Evolutionary conservation across 345 rosid species (phyloP).

Genomic region (Rhodomyrtus tomentosa): DNA sequence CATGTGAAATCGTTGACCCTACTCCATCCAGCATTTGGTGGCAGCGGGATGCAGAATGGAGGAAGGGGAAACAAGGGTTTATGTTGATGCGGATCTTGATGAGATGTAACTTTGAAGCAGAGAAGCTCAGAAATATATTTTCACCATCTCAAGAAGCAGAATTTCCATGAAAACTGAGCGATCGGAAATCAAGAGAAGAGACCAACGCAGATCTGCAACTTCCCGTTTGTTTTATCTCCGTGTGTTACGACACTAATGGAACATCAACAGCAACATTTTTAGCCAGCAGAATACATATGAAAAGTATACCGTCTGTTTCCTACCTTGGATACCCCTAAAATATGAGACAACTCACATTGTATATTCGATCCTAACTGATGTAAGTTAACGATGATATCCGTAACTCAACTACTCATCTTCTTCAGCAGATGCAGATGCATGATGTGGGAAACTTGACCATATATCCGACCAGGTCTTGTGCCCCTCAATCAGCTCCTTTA

Average conservation of each 20-base stretch:
- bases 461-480: constrained; percentile 61
- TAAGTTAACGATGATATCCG: not conserved
- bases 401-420: constrained; percentile 8
- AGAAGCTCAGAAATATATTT: no score
- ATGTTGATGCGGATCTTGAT: no score
- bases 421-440: constrained; percentile 43
- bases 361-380: not conserved
- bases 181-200: not conserved
- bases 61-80: no score
- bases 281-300: not conserved
- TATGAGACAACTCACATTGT: not conserved
- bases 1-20: not conserved
- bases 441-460: constrained; percentile 67
- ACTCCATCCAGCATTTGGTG: not conserved
- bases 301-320: not conserved
- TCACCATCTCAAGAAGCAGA: no score
- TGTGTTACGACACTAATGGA: not conserved
- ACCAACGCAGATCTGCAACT: not conserved
- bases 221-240: not conserved
- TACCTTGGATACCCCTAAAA: not conserved
- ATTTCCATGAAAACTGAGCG: not conserved
- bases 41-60: no score
- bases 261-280: not conserved
- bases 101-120: no score
- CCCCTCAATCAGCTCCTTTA: constrained; percentile 62